Evolutionary conservation across 495 filamentous ascomycete species (phyloP), one percentile per base, ranked within the genome.

Genomic region (Hypoxylon fuscum): DNA sequence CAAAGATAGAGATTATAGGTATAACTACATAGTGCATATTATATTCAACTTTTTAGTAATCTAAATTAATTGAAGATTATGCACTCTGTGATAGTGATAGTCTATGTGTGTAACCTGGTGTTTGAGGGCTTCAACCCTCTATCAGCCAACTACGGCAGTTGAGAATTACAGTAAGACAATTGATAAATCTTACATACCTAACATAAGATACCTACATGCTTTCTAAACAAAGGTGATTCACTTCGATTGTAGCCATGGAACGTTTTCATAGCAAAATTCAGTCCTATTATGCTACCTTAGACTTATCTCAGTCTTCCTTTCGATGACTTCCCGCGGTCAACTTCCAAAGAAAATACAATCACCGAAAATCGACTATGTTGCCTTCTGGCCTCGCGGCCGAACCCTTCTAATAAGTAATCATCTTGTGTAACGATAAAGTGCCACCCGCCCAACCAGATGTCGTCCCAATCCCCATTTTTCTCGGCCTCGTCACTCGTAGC

Each of bases 401-500:
- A 44, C 49, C 38, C 43, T 35, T 56, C 55, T 59, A 59, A 38
- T 38, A 38, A n/a, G 35, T 55, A 59, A 55, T 41, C 40, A 12
- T 35, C 31, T 12, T 55, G 56, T 56, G 52, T 46, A 56, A 66
- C 55, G 32, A 41, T 11, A 41, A 21, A 14, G 40, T 60, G 40
- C 56, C 62, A 48, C 62, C 62, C 45, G 34, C 45, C 62, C 62
- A 66, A 66, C 62, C 62, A 56, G 51, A 66, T 52, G 40, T 22
- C 17, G 18, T 45, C 51, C 62, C 51, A 25, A 60, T 51, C 62
- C 38, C 48, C 51, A 43, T 41, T 50, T 49, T 25, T 53, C 25
- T n/a, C 8, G 46, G 21, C 14, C 46, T 66, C 44, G 61, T 51
- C 55, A 56, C 45, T 59, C 25, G 51, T 60, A 66, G 45, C 50